Evolutionary conservation across 2,329 filamentous ascomycete species (phyloP).

Genomic region (Cercospora sp.): DNA sequence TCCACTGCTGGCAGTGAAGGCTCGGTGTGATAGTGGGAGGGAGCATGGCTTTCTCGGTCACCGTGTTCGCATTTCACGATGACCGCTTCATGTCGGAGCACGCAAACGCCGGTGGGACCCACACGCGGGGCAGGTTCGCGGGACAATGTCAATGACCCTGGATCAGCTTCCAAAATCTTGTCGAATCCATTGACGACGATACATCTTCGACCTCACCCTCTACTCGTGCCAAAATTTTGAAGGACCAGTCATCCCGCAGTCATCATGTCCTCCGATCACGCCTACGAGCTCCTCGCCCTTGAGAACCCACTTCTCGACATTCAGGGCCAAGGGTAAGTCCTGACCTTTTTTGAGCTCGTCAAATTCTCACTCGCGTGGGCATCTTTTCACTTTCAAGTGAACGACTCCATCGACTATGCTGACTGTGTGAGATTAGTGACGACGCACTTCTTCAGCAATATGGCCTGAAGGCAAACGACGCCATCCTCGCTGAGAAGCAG

Average conservation of each 20-base stretch:
- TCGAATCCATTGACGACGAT: background rate
- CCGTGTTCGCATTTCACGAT: background rate
- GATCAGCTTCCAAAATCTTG: constrained; percentile 3
- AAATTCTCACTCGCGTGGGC: background rate
- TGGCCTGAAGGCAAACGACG: constrained; percentile 90
- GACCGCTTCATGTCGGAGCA: background rate
- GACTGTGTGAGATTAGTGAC: constrained; percentile 56
- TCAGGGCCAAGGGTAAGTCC: constrained; percentile 69
- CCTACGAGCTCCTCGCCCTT: constrained; percentile 86
- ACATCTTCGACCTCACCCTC: background rate
- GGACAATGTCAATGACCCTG: background rate
- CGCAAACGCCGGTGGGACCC: background rate
- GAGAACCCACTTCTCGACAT: constrained; percentile 99
- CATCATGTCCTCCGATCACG: constrained; percentile 41
- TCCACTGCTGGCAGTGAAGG: background rate
- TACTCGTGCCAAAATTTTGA: background rate
- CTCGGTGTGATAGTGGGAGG: background rate
- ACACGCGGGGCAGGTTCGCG: constrained; percentile 1
- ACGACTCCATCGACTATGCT: background rate
- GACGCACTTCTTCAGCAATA: constrained; percentile 89
- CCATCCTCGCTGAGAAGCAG: constrained; percentile 91
- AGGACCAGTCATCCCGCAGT: background rate
- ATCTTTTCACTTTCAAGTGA: background rate
- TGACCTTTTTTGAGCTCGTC: background rate
- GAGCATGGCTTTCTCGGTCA: background rate